Conservation (phyloP, 495 filamentous ascomycete species). For the Trichocladium antarcticum region DNA sequence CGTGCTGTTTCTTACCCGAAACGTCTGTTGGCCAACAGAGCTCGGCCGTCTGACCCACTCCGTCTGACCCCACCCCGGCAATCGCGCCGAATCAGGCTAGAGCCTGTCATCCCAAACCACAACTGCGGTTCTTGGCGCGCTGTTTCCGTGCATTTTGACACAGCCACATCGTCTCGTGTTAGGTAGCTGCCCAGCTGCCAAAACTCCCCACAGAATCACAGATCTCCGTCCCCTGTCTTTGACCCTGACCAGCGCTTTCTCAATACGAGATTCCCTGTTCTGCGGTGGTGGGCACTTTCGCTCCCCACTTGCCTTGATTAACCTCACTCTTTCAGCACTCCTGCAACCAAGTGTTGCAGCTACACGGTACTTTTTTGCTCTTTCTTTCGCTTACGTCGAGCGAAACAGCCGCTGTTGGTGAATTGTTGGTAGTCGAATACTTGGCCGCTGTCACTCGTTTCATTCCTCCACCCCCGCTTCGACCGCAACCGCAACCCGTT, state of each 20-base stretch:
- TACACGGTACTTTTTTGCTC: no score
- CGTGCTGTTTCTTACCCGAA: no score
- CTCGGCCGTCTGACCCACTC: no score
- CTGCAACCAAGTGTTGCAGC: not conserved
- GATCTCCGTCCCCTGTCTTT: not conserved
- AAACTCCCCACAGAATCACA: not conserved
- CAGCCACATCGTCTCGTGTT: constrained; percentile 13
- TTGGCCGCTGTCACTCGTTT: constrained; percentile 9
- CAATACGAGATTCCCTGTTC: constrained; percentile 8
- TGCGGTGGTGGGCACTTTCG: not conserved
- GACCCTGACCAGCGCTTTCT: not conserved
- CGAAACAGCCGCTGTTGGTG: not conserved
- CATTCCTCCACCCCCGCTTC: not conserved
- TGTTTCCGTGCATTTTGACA: not conserved
- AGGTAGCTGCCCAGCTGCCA: not conserved
- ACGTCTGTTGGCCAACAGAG: not conserved
- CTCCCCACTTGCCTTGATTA: not conserved
- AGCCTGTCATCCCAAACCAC: not conserved
- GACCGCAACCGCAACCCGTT: not conserved
- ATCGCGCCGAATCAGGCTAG: not conserved
- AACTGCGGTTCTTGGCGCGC: not conserved
- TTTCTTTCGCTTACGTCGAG: not conserved
- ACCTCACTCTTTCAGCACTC: constrained; percentile 2
- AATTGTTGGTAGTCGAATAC: not conserved
- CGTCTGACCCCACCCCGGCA: not conserved